phyloP scores from a whole-genome alignment of 192 early-diverging fungal species.

The Pilobolus umbonatus region DNA sequence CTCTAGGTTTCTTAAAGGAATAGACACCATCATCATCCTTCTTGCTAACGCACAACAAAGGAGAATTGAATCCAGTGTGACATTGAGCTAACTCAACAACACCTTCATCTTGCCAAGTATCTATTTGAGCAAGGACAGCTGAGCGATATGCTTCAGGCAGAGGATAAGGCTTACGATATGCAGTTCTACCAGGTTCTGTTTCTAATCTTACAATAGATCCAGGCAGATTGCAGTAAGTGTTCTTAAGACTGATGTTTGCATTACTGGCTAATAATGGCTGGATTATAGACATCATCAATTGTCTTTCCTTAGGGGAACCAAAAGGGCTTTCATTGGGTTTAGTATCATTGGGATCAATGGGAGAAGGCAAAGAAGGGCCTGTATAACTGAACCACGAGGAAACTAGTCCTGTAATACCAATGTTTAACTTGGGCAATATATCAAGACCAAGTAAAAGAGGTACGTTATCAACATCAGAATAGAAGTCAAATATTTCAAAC shows the following conservation, averaged over 20 bases:
- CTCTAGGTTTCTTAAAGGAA: conserved; percentile 21
- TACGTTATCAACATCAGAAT: neutral
- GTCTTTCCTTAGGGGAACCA: neutral
- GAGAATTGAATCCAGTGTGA: conserved; percentile 4
- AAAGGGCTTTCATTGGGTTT: neutral
- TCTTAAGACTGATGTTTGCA: neutral
- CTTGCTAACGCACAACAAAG: conserved; percentile 16
- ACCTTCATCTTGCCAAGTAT: conserved; percentile 16
- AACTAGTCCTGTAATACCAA: neutral
- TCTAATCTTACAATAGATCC: neutral
- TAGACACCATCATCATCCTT: conserved; percentile 18
- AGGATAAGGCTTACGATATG: neutral
- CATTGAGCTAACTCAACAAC: conserved; percentile 1
- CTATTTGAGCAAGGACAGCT: neutral
- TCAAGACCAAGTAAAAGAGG: neutral
- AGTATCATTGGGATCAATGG: neutral
- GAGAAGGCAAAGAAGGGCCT: no score
- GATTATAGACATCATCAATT: no score
- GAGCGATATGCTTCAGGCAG: neutral
- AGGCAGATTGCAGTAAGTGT: neutral
- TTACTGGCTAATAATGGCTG: no score
- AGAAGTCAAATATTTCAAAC: neutral
- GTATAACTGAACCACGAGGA: neutral
- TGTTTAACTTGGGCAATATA: neutral
- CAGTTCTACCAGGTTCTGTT: neutral